These are phyloP conservation scores for Parastagonospora avenae DNA, from an alignment of 2,329 filamentous ascomycete species.

Conservation along the genomic window DNA sequence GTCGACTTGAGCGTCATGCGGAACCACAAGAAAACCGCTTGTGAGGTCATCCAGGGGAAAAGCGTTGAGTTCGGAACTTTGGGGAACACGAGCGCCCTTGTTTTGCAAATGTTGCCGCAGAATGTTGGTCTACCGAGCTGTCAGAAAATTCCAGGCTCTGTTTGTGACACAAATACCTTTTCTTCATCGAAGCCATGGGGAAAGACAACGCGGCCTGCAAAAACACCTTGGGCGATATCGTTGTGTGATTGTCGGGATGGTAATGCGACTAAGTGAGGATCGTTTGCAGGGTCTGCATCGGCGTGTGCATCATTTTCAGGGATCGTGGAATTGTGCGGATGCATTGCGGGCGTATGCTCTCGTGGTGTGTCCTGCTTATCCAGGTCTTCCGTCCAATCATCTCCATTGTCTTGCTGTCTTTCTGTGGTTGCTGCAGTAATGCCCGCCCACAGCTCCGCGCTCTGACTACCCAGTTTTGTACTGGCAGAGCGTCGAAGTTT, in stretches of 20 bases:
- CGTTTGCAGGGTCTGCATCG: conserved; percentile 19
- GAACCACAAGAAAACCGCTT: conserved; percentile 51
- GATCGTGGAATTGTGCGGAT: conserved; percentile 2
- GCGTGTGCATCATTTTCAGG: conserved; percentile 13
- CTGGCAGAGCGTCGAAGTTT: conserved; percentile 90
- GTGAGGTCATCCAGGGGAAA: conserved; percentile 34
- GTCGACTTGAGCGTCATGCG: conserved; percentile 48
- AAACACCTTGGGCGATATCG: conserved; percentile 45
- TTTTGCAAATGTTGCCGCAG: conserved; percentile 38
- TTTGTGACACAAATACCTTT: conserved; percentile 40
- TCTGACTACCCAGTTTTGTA: conserved; percentile 78
- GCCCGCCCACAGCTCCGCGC: conserved; percentile 86
- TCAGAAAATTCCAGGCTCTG: conserved; percentile 25
- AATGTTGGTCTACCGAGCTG: conserved; percentile 35
- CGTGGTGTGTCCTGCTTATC: conserved; percentile 26
- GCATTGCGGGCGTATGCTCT: conserved; percentile 12
- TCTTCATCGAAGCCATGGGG: conserved; percentile 51
- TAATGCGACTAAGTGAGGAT: conserved; percentile 1
- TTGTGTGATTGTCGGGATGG: neutral
- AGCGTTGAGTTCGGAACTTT: conserved; percentile 28
- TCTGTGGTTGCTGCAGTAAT: conserved; percentile 63
- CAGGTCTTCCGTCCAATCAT: conserved; percentile 43
- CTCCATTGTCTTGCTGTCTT: conserved; percentile 26
- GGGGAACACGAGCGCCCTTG: conserved; percentile 44
- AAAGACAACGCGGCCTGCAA: conserved; percentile 49